Percentiles rank a stretch among this genome's conserved stretches.
phyloP scores from a whole-genome alignment of 371 early-diverging fungal species.

The Mortierella sp. region DNA sequence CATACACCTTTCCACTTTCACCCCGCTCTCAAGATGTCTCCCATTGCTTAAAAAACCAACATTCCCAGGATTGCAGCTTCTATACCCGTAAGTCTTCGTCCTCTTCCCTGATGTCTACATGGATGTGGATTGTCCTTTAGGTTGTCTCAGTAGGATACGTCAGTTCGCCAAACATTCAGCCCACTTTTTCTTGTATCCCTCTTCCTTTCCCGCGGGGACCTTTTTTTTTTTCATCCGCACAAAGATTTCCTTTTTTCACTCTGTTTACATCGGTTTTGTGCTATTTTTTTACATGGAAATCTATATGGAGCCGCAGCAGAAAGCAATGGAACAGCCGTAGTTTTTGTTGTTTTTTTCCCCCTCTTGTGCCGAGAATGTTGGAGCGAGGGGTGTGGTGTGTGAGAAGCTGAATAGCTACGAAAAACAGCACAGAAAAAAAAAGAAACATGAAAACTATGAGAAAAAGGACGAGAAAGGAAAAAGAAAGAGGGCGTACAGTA shows the following conservation, averaged over 20 bases:
- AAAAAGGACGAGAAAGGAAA: not conserved
- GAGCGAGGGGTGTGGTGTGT: not conserved
- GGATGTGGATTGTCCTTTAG: not conserved
- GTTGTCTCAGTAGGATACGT: not conserved
- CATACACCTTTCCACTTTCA: not conserved
- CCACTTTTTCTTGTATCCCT: not conserved
- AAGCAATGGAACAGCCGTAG: constrained; percentile 11
- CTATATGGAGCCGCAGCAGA: constrained; percentile 23
- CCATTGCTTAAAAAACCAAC: not conserved
- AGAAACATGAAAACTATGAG: not conserved
- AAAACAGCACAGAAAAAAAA: constrained; percentile 4
- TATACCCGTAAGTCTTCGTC: not conserved
- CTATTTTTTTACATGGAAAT: not conserved
- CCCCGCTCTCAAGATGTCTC: not conserved
- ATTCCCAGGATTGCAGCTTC: not conserved
- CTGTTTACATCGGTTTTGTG: not conserved
- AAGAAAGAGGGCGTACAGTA: not conserved
- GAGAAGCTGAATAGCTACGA: not conserved
- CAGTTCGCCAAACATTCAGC: not conserved
- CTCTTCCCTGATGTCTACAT: not conserved
- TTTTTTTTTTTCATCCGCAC: not conserved
- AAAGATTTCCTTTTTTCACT: not conserved
- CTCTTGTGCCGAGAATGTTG: not conserved
- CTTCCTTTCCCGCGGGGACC: not conserved
- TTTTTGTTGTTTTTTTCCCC: not conserved